Base-by-base conservation (phyloP, 495 filamentous ascomycete genomes). In the Daldinia bambusicola region DNA sequence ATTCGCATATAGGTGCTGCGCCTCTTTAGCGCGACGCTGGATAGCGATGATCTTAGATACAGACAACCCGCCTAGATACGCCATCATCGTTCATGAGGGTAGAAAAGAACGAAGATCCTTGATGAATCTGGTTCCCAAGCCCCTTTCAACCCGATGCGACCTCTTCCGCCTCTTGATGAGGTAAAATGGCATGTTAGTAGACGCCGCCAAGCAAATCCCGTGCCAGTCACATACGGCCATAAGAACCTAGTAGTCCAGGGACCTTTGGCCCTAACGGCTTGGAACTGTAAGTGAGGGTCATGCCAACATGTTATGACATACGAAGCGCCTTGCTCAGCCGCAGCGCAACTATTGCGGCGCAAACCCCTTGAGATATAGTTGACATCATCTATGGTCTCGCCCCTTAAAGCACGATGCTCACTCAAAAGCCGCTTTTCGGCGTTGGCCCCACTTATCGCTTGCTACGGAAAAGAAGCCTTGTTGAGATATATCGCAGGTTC, bases 241-340 rank as follows among this genome's bases (percentile, higher is more conserved):
- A 48, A 20, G 10, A 22, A 5, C 34, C 26, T 26, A 26, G 26
- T 26, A 26, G 26, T 26, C 26, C n/a, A n/a, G n/a, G n/a, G n/a
- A n/a, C n/a, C n/a, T n/a, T n/a, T n/a, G n/a, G n/a, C n/a, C 43
- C 18, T 48, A 22, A 48, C 43, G 7, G 43, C 16, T 16, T 6
- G n/a, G n/a, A n/a, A n/a, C n/a, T n/a, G n/a, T 4, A 48, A 45
- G 41, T 45, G 9, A 45, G 12, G 9, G 18, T n/a, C 4, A 34
- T 34, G 32, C 32, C 32, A 34, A 10, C 43, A 22, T 22, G 18
- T 16, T 48, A 48, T 48, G 7, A 20, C 43, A 48, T 48, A 48
- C 41, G 20, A 51, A 32, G 31, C 14, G 50, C 50, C 50, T 53
- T 53, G 50, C 50, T 53, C 26, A 53, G 50, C 50, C 50, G 50